Base-by-base conservation (phyloP, 202 grass and related monocot genomes). In the Elaeis oleifera region DNA sequence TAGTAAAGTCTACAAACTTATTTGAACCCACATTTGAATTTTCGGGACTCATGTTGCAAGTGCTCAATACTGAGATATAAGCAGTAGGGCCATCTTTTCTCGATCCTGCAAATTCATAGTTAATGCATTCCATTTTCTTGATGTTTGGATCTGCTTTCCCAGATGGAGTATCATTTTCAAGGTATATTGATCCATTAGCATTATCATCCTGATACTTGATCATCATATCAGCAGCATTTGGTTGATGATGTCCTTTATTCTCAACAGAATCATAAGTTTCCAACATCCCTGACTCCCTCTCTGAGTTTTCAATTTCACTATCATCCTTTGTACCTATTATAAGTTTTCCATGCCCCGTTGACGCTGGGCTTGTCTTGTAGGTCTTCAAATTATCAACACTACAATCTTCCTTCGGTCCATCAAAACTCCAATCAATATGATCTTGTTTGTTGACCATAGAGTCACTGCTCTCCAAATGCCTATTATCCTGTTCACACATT, bases 91-190 rank as follows among this genome's bases (percentile, higher is more conserved):
- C 63, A 23, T 58, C 29, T 64, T 22, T 50, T 49, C 28, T 70
- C 1, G 52, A 36, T 5, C 9, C 31, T 67, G 26, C 50, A 23
- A 62, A 67, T 61, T 60, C 76, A 61, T 50, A 18, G 55, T 23
- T 29, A 61, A 54, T 50, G 8, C 21, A 24, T 16, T 54, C 23
- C 50, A 20, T 32, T 61, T 67, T 50, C 63, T 73, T 39, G 69
- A 49, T 61, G 58, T 9, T 49, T 16, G 59, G 27, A 68, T 61
- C 63, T 28, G 16, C 57, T 32, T 61, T 49, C 18, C 21, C 62
- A 55, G 16, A 6, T 8, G 24, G 17, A 18, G 7, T 19, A 24
- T 24, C 28, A 58, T 19, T 28, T 23, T 16, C 32, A 59, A 16
- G 3, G 20, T 58, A 13, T 22, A 24, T 18, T 59, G 67, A 58